Percentiles rank a stretch among this genome's conserved stretches.
Conservation (phyloP, 441 rosid species). For the Pelargonium australe region DNA sequence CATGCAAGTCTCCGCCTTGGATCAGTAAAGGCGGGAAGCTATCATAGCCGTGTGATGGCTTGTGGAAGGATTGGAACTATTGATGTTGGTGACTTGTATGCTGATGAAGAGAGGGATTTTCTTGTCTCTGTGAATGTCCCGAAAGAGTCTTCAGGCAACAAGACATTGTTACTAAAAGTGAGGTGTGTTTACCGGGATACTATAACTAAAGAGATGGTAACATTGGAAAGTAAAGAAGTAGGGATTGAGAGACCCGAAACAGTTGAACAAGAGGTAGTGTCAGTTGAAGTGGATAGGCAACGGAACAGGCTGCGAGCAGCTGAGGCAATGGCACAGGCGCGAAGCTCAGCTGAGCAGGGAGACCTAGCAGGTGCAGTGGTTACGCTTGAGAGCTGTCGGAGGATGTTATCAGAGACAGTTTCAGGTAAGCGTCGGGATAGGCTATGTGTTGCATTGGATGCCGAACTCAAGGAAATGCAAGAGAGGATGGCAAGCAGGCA, state of each 20-base stretch:
- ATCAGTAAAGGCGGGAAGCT: conserved; percentile 80
- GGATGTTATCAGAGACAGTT: conserved; percentile 46
- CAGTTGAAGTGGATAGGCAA: conserved; percentile 91
- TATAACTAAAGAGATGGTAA: conserved; percentile 51
- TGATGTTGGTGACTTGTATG: conserved; percentile 86
- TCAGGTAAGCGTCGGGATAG: conserved; percentile 67
- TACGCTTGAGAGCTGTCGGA: conserved; percentile 58
- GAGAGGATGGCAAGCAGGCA: conserved; percentile 93
- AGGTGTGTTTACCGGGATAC: conserved; percentile 79
- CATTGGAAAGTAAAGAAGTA: conserved; percentile 49
- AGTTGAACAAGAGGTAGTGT: conserved; percentile 38
- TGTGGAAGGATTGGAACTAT: conserved; percentile 51
- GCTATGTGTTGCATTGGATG: conserved; percentile 70
- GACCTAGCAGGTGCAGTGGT: conserved; percentile 67
- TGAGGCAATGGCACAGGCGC: conserved; percentile 69
- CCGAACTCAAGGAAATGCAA: conserved; percentile 93
- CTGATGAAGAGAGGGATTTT: conserved; percentile 94
- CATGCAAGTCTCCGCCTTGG: conserved; percentile 44
- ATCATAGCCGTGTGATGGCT: conserved; percentile 40
- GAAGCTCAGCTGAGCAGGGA: conserved; percentile 71
- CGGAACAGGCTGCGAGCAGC: conserved; percentile 87
- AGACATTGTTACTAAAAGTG: conserved; percentile 56
- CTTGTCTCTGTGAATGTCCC: conserved; percentile 60
- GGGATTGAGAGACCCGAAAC: conserved; percentile 54
- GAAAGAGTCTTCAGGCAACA: conserved; percentile 32